Conservation (phyloP, 768 basidiomycete species). For the Pisolithus orientalis region DNA sequence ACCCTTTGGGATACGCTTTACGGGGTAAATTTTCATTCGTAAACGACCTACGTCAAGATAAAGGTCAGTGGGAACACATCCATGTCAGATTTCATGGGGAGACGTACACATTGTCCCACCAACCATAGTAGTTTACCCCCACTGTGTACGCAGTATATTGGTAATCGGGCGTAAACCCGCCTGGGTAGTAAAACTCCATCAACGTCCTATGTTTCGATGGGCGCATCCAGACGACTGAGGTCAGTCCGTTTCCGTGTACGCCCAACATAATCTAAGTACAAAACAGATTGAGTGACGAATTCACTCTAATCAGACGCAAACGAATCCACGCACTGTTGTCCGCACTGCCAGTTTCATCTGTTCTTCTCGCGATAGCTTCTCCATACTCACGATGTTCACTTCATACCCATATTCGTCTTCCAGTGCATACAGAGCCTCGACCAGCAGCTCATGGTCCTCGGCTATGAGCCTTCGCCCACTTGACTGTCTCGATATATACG, state of each 20-base stretch:
- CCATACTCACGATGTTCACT: conserved; percentile 82
- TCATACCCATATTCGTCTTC: conserved; percentile 73
- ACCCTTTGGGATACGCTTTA: conserved; percentile 77
- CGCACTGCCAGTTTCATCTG: conserved; percentile 77
- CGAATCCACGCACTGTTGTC: conserved; percentile 60
- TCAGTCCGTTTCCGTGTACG: conserved; percentile 89
- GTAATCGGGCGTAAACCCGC: conserved; percentile 83
- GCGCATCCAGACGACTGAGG: conserved; percentile 89
- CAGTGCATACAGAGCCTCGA: conserved; percentile 64
- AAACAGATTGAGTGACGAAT: neutral
- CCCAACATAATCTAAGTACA: conserved; percentile 80
- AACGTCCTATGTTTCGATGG: conserved; percentile 77
- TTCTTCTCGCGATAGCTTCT: conserved; percentile 70
- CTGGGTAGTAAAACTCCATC: conserved; percentile 86
- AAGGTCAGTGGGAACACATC: neutral
- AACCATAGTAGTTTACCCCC: conserved; percentile 78
- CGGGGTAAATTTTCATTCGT: conserved; percentile 66
- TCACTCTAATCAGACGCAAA: neutral
- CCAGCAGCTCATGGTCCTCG: conserved; percentile 74
- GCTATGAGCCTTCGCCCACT: conserved; percentile 73
- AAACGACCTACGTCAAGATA: conserved; percentile 45
- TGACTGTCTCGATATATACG: conserved; percentile 91
- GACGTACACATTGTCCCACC: conserved; percentile 70
- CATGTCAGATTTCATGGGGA: neutral
- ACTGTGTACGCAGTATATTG: conserved; percentile 72